Base-by-base conservation (phyloP, 768 basidiomycete species). In the Cystoderma amianthinum region DNA sequence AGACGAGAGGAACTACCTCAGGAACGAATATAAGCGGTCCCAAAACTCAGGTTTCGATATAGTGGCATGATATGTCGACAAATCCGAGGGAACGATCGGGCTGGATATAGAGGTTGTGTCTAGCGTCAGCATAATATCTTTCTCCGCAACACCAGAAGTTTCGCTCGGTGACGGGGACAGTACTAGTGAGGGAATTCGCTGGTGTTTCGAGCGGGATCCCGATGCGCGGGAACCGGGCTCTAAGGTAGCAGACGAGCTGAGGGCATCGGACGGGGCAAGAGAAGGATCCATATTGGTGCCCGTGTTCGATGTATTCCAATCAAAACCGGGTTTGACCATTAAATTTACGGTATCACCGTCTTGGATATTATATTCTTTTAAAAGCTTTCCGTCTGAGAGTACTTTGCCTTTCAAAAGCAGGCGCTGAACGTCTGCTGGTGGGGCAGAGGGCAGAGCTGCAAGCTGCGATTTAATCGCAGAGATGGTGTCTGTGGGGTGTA, bases 371-470 rank as follows among this genome's bases (percentile, higher is more conserved):
- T 97, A 99, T 59, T 98, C 96, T 55, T 85, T 85, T 30, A 98
- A 65, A 7, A 99, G 76, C 57, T 94, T 95, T 18, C 65, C 66
- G 67, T 97, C 95, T 12, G 80, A 81, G 48, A 98, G 76, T 0
- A 85, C 92, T 60, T 99, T 99, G 43, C 96, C 96, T 63, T 94
- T 97, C 40, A 96, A 70, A 9, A 99, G 69, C 12, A 97, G 76
- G 2, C 96, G 72, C 60, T 96, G 94, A 21, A 74, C 70, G 56
- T 90, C 82, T 34, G 81, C 76, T 6, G 85, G 76, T 0, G 93
- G 93, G 0, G 89, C 88, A 37, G 67, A 65, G 20, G 79, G 66
- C 49, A 81, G 68, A 1, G 76, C 55, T 11, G 83, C 75, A 43
- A 98, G 79, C 47, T 78, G 79, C 2, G 71, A 55, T 61, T 98